Conservation (phyloP, 2,329 filamentous ascomycete genomes). For the Monosporascus sp. region DNA sequence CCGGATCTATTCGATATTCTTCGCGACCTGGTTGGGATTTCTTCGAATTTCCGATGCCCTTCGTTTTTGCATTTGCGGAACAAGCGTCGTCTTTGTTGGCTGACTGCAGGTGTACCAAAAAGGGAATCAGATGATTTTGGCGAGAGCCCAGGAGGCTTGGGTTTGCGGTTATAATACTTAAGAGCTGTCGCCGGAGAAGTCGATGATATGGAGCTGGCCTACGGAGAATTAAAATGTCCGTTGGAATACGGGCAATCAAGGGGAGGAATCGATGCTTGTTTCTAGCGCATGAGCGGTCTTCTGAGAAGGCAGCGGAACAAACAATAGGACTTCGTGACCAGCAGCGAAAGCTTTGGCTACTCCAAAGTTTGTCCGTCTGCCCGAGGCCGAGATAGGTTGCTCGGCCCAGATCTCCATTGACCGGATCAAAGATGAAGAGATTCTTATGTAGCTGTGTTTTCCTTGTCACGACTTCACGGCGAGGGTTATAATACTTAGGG, state of each 20-base stretch:
- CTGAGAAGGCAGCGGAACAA: conserved; percentile 5
- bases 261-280: conserved; percentile 14
- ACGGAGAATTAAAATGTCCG: conserved; percentile 12
- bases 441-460: conserved; percentile 15
- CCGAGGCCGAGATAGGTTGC: conserved; percentile 11
- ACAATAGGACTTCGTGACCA: conserved; percentile 6
- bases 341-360: conserved; percentile 16
- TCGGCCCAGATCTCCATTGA: conserved; percentile 10
- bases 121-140: conserved; percentile 26
- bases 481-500: conserved; percentile 29
- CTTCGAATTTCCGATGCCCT: conserved; percentile 12
- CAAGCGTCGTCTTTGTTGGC: conserved; percentile 23
- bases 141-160: conserved; percentile 33
- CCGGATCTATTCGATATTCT: conserved; percentile 17
- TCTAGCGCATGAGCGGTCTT: background rate
- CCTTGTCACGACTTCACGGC: conserved; percentile 30
- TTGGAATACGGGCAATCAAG: conserved; percentile 7
- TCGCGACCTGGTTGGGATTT: conserved; percentile 14
- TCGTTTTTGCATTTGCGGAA: conserved; percentile 8
- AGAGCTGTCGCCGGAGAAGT: conserved; percentile 19
- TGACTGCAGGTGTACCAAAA: conserved; percentile 25
- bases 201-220: conserved; percentile 21
- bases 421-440: conserved; percentile 17
- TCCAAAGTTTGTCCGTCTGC: conserved; percentile 3
- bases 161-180: conserved; percentile 30